Base-by-base conservation (phyloP, 495 filamentous ascomycete genomes). In the Aspergillus nanangensis region DNA sequence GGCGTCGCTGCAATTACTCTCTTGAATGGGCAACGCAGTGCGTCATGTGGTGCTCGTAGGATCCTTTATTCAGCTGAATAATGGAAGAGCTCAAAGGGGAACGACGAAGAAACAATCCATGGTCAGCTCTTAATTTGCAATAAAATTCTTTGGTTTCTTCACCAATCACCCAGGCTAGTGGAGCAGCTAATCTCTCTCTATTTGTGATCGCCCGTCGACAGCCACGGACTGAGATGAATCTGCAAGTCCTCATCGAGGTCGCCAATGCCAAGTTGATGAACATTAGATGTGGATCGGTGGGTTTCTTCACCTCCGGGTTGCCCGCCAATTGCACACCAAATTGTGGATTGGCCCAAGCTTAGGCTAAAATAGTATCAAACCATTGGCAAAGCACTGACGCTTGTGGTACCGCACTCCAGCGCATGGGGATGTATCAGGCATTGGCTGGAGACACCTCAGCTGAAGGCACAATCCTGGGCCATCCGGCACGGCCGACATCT, bases 131-230 rank as follows among this genome's bases (percentile, higher is more conserved):
- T n/a, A n/a, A n/a, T n/a, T n/a, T n/a, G n/a, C n/a, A n/a, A n/a
- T n/a, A n/a, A n/a, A n/a, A n/a, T n/a, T n/a, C n/a, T n/a, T 29
- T 17, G 37, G 31, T 19, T 13, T 50, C 39, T 39, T 41, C 23
- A 11, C 25, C 5, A 11, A 11, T 11, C 25, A 5, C 38, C 14
- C 38, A 21, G 25, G 37, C 18, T 22, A 47, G 41, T 13, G 22
- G 8, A 13, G 36, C 24, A 15, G 10, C 48, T 37, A 45, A 44
- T 45, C 35, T 11, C 15, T 38, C 33, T n/a, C n/a, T n/a, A n/a
- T n/a, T n/a, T n/a, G n/a, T n/a, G n/a, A n/a, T n/a, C 13, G 44
- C 48, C 38, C 36, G 46, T 51, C 39, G 39, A 40, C 52, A 51
- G 44, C 48, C 48, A 51, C 48, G 37, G 44, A 11, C 36, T 40